A percentile compares a stretch with the other conserved stretches of the same genome.
phyloP scores from a whole-genome alignment of 192 early-diverging fungal species.

The Coemansia umbellata region DNA sequence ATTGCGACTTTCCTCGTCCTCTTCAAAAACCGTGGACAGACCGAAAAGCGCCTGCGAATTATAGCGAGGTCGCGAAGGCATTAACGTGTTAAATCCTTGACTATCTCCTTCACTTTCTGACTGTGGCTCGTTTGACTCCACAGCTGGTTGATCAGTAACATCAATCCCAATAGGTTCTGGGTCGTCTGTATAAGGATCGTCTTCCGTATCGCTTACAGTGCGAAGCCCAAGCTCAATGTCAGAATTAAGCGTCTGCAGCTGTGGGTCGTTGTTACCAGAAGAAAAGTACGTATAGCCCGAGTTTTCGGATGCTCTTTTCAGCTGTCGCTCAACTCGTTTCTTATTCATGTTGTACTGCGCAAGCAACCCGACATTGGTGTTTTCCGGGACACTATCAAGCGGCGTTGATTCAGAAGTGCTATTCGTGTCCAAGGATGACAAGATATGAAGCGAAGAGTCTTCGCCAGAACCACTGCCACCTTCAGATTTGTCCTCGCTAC shows the following conservation, averaged over 20 bases:
- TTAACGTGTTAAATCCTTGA: slow-evolving; percentile 23
- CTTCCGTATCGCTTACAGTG: slow-evolving; percentile 10
- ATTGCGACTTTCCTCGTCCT: slow-evolving; percentile 34
- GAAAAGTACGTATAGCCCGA: slow-evolving; percentile 17
- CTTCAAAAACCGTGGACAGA: slow-evolving; percentile 37
- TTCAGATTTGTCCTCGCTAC: slow-evolving; percentile 29
- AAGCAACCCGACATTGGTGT: slow-evolving; percentile 32
- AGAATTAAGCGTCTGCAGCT: neutral
- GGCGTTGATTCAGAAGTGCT: slow-evolving; percentile 40
- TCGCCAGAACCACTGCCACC: slow-evolving; percentile 26
- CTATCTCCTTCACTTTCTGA: neutral
- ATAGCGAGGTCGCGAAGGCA: slow-evolving; percentile 30
- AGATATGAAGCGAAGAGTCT: slow-evolving; percentile 34
- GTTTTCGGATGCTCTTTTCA: slow-evolving; percentile 12
- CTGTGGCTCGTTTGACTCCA: neutral
- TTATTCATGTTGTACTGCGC: slow-evolving; percentile 44
- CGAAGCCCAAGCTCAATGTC: slow-evolving; percentile 30
- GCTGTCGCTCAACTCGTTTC: slow-evolving; percentile 13
- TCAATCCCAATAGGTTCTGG: neutral
- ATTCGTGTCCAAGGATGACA: slow-evolving; percentile 36
- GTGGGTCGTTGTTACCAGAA: slow-evolving; percentile 8
- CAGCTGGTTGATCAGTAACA: neutral
- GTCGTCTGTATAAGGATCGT: neutral
- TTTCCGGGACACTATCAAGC: slow-evolving; percentile 34
- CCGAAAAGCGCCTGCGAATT: slow-evolving; percentile 32